Base-by-base conservation (phyloP, 2,329 filamentous ascomycete species). In the Lecanicillium sp. region DNA sequence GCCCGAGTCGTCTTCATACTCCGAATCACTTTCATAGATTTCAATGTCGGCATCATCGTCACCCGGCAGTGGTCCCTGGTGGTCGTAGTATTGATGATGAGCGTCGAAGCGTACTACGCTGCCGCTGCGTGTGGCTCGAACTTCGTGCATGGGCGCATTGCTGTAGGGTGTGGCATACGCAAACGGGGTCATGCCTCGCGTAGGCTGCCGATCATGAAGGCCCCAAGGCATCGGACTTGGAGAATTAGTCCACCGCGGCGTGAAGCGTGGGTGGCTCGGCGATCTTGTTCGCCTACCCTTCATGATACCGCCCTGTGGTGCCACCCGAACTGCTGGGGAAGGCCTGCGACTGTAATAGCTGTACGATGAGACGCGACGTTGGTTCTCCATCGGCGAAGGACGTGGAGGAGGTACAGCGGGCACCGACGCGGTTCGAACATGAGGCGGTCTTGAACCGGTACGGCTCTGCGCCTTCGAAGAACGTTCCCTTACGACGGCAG, bases 81-180 rank as follows among this genome's bases (percentile, higher is more conserved):
- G 57, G 35, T 60, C 56, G 25, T 60, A 57, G 25, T 60, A 52
- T 2, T 48, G 51, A 45, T 63, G 57, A 27, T 52, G 48, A 4
- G 47, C 43, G 13, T 45, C 50, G 11, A 49, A 52, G 4, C 51
- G 54, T 6, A 50, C 47, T 12, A 50, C 43, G 33, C 58, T 61
- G 25, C 52, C 50, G 31, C 50, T 48, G 12, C 57, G 50, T 3
- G 51, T 31, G 5, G 45, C 45, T 13, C 62, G 60, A 14, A 59
- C 45, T 38, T 72, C 68, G 11, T 65, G 56, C 8, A 60, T 55
- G 1, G 75, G 68, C 4, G 67, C 73, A 44, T 78, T 80, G 51
- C 82, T 87, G 52, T 81, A 70, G 0, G 84, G 84, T 1, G 84
- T 89, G 3, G 82, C 81, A 51, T 88, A 88, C n/a, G 78, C 79